A percentile compares a stretch with the other conserved stretches of the same genome.
Evolutionary conservation across 2,329 filamentous ascomycete genomes (phyloP).

Genomic region (Fusarium caatingaense): DNA sequence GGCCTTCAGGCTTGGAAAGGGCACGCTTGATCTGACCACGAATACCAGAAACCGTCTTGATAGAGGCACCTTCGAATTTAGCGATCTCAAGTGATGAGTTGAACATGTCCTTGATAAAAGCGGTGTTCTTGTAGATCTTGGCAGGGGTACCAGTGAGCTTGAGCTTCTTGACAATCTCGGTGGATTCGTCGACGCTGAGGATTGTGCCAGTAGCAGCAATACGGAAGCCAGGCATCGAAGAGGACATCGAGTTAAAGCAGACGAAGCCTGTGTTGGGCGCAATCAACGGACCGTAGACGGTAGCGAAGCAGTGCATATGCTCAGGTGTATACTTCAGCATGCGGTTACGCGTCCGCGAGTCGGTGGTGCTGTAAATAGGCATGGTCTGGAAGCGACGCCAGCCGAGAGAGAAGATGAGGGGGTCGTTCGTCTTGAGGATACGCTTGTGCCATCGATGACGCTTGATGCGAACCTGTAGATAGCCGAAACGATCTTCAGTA

Average conservation of each 20-base stretch:
- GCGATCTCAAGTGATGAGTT: slow-evolving; percentile 91
- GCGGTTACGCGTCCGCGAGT: slow-evolving; percentile 91
- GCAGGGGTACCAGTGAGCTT: slow-evolving; percentile 93
- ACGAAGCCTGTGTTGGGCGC: slow-evolving; percentile 97
- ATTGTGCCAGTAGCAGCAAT: slow-evolving; percentile 95
- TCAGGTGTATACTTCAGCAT: slow-evolving; percentile 99
- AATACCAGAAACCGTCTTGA: slow-evolving; percentile 95
- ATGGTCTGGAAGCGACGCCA: slow-evolving; percentile 95
- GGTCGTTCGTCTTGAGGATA: slow-evolving; percentile 98
- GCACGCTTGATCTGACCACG: slow-evolving; percentile 98
- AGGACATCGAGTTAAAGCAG: slow-evolving; percentile 89
- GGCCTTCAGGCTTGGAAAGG: slow-evolving; percentile 90
- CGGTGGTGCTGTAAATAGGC: slow-evolving; percentile 94
- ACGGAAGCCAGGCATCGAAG: slow-evolving; percentile 88
- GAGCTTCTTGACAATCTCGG: slow-evolving; percentile 99
- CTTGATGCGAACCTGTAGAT: slow-evolving; percentile 96
- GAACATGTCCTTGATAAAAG: slow-evolving; percentile 99
- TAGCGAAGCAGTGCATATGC: slow-evolving; percentile 98
- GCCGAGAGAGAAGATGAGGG: slow-evolving; percentile 94
- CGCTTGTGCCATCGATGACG: slow-evolving; percentile 99
- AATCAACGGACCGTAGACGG: slow-evolving; percentile 93
- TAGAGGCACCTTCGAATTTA: slow-evolving; percentile 96
- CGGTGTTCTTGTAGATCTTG: slow-evolving; percentile 99
- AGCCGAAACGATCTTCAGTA: slow-evolving; percentile 96
- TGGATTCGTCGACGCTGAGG: slow-evolving; percentile 91